Conservation (phyloP, 2,329 filamentous ascomycete species). For the Diaporthe citriasiana region DNA sequence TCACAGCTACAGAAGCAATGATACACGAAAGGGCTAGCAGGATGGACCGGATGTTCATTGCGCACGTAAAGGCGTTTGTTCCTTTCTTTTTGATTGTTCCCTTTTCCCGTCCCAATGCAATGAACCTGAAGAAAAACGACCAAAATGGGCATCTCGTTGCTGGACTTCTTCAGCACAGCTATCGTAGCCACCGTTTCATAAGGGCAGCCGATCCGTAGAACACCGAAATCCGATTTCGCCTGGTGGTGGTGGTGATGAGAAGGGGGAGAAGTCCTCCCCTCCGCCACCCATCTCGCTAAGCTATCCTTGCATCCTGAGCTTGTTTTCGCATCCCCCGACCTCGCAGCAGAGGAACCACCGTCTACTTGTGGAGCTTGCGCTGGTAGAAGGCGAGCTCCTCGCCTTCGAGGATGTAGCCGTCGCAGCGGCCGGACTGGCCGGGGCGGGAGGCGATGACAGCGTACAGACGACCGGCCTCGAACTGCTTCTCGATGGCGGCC, state of each 20-base stretch:
- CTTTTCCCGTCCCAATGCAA: conserved; percentile 42
- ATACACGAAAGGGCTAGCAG: neutral
- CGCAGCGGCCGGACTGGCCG: conserved; percentile 95
- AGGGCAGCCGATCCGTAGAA: conserved; percentile 43
- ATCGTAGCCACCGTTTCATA: conserved; percentile 39
- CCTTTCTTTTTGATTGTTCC: conserved; percentile 41
- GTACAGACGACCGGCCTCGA: conserved; percentile 98
- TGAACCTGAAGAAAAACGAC: conserved; percentile 39
- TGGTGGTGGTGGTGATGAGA: conserved; percentile 31
- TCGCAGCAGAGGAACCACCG: conserved; percentile 32
- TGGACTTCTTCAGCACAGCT: conserved; percentile 33
- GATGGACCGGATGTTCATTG: conserved; percentile 42
- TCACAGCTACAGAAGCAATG: neutral
- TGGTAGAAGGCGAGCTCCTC: conserved; percentile 99
- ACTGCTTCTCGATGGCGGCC: conserved; percentile 93
- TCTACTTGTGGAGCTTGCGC: conserved; percentile 99
- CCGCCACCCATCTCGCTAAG: conserved; percentile 25
- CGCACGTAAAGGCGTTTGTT: conserved; percentile 41
- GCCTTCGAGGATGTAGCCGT: conserved; percentile 98
- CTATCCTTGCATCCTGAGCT: conserved; percentile 31
- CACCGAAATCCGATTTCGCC: conserved; percentile 43
- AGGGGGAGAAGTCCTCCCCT: neutral
- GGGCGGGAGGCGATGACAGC: conserved; percentile 93
- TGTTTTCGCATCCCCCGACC: neutral
- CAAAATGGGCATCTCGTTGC: conserved; percentile 38